phyloP scores from a whole-genome alignment of 1,139 yeast genomes.

The Scheffersomyces lignicola region DNA sequence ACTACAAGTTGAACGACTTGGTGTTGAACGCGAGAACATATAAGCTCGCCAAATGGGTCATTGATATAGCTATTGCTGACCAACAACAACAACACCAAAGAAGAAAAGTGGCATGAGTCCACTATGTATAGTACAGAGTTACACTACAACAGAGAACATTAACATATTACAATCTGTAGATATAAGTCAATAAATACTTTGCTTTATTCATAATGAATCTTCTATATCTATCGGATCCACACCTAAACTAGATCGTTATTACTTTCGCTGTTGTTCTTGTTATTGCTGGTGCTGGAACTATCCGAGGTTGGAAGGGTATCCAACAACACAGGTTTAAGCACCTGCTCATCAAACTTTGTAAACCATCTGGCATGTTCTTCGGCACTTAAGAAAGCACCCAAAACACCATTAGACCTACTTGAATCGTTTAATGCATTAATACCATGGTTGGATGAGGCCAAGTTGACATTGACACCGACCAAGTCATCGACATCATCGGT shows the following conservation, averaged over 20 bases:
- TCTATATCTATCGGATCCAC: no score
- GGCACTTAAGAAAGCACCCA: constrained; percentile 50
- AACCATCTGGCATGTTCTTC: constrained; percentile 91
- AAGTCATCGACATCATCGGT: constrained; percentile 45
- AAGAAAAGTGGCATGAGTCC: constrained; percentile 3
- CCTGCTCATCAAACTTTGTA: constrained; percentile 88
- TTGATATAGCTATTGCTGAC: constrained; percentile 63
- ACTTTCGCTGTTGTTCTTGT: constrained; percentile 6
- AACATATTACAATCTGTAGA: no score
- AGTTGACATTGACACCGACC: constrained; percentile 10
- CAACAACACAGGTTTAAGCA: constrained; percentile 90
- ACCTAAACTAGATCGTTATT: no score
- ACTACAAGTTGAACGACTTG: constrained; percentile 61
- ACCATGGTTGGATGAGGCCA: constrained; percentile 1
- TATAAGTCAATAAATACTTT: constrained; percentile 3
- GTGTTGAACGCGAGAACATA: constrained; percentile 61
- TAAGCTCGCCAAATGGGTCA: constrained; percentile 69
- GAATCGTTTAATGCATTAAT: constrained; percentile 7
- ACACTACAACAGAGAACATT: no score
- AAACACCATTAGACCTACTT: constrained; percentile 26
- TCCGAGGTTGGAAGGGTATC: constrained; percentile 46
- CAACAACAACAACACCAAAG: constrained; percentile 26
- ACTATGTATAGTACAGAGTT: not conserved
- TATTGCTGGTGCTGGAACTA: constrained; percentile 6
- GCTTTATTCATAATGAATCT: no score